These are phyloP conservation scores for Pestalotiopsis sp. DNA, from an alignment of 2,329 filamentous ascomycete genomes.

Conservation along the genomic window DNA sequence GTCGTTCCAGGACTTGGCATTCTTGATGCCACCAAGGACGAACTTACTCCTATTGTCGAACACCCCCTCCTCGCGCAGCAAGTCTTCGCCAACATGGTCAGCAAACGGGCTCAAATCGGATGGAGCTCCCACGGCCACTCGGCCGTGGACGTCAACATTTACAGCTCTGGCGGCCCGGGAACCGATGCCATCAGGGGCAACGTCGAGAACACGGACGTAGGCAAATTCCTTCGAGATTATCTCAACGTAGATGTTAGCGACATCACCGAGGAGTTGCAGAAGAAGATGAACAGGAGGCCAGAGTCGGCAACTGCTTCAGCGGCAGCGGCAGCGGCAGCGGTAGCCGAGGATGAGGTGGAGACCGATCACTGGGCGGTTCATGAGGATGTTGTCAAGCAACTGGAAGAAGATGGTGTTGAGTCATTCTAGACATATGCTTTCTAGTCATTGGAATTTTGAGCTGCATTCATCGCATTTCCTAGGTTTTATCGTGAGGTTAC, in stretches of 20 bases:
- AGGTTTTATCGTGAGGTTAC: background rate
- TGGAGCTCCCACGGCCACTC: conserved; percentile 95
- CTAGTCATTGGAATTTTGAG: background rate
- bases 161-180: conserved; percentile 70
- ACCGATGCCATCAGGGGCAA: conserved; percentile 74
- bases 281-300: conserved; percentile 43
- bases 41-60: conserved; percentile 67
- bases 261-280: conserved; percentile 73
- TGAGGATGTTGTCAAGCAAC: conserved; percentile 20
- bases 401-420: conserved; percentile 8
- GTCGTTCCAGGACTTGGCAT: conserved; percentile 75
- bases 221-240: conserved; percentile 77
- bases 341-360: background rate
- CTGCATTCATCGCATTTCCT: conserved; percentile 2
- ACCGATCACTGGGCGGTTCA: conserved; percentile 28
- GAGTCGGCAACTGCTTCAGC: conserved; percentile 10
- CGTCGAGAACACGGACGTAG: conserved; percentile 92
- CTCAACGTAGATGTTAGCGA: conserved; percentile 76
- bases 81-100: conserved; percentile 82
- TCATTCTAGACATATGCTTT: background rate
- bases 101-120: conserved; percentile 81
- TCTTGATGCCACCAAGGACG: conserved; percentile 66
- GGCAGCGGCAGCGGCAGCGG: conserved; percentile 13
- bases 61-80: conserved; percentile 53
- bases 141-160: conserved; percentile 95